Evolutionary conservation across 768 basidiomycete species (phyloP), one percentile per base, ranked within the genome.

Genomic region (Chalciporus chontae): DNA sequence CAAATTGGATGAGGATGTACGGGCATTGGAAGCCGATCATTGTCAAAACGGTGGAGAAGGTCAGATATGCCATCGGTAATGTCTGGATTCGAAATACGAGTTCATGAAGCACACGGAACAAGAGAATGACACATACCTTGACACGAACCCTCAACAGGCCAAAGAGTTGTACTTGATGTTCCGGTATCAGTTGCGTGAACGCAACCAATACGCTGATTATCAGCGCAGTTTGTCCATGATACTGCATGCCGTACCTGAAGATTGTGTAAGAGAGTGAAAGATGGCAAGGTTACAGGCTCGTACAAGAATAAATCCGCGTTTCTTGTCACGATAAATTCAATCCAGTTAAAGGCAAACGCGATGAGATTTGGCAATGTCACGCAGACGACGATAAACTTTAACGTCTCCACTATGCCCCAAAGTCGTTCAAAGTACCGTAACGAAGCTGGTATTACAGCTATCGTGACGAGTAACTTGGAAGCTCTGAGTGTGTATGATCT

Each of bases 141-240:
- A 98, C 94, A 49, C 92, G 82, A 41, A 87, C 78, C 68, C 83
- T 90, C 55, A 92, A 62, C 40, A 91, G 70, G 29, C 94, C 93
- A 51, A 98, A 75, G 15, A 98, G 63, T 67, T 98, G 96, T 13
- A 99, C 85, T 69, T 98, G 95, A 62, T 99, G 94, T 69, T 99
- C 96, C 27, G 95, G 95, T 58, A 98, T 98, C 47, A 96, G 70
- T 68, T 99, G 96, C 4, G 94, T 98, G 71, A 97, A 97, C 6
- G 94, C 95, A 47, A 99, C 96, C 31, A 99, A 75, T 53, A 94
- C 75, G 3, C 85, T 87, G 44, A 85, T 85, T 61, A 96, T 91
- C 17, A 99, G 75, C 5, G 91, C 88, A 79, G 89, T 92, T 69
- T 94, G 87, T 38, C 96, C 96, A 61, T 90, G 92, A 64, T 95